Evolutionary conservation across 2,329 filamentous ascomycete species (phyloP).

Genomic region (Nothophoma quercina): DNA sequence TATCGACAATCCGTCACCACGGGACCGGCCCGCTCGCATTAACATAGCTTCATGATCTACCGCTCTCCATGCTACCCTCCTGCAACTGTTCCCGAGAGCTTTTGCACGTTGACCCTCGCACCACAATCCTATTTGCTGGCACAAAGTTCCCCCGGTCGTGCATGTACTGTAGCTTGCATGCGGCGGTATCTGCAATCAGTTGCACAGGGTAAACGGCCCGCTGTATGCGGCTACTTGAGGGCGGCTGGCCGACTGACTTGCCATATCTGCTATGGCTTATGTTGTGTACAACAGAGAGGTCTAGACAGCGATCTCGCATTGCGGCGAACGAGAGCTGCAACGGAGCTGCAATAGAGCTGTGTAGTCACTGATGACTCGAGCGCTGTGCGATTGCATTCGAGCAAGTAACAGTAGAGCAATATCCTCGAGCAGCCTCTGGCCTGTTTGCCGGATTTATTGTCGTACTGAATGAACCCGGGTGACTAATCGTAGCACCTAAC

Average conservation of each 20-base stretch:
- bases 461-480: too few relatives aligned
- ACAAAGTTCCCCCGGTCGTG: background rate
- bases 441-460: too few relatives aligned
- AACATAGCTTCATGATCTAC: background rate
- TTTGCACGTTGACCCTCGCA: background rate
- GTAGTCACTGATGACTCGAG: too few relatives aligned
- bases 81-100: background rate
- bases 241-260: background rate
- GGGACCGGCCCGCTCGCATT: conserved; percentile 1
- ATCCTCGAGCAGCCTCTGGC: too few relatives aligned
- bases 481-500: too few relatives aligned
- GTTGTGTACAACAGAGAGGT: background rate
- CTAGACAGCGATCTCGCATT: background rate
- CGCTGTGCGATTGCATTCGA: too few relatives aligned
- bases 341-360: too few relatives aligned
- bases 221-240: background rate
- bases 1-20: background rate
- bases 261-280: too few relatives aligned
- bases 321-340: too few relatives aligned
- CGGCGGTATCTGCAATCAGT: background rate
- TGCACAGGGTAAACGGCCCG: background rate
- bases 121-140: background rate
- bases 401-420: too few relatives aligned
- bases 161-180: background rate
- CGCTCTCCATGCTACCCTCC: background rate